These are phyloP conservation scores for Coleophoma crateriformis DNA, from an alignment of 2,329 filamentous ascomycete species.

Conservation along the genomic window DNA sequence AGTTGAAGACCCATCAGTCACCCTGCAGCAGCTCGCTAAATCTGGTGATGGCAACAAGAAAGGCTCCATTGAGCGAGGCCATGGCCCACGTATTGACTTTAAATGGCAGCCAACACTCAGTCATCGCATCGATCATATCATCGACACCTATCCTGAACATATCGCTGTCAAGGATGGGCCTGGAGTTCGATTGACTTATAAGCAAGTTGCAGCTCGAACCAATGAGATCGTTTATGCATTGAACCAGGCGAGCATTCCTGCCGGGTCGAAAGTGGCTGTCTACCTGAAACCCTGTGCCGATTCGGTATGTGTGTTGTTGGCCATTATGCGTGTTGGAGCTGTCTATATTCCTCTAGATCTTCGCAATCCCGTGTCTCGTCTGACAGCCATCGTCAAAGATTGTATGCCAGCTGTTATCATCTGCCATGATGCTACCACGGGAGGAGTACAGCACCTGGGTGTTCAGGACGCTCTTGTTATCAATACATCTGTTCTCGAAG, in stretches of 20 bases:
- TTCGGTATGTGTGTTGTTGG: constrained; percentile 26
- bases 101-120: not conserved
- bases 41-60: too few relatives aligned
- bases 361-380: constrained; percentile 13
- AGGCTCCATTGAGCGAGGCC: too few relatives aligned
- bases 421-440: not conserved
- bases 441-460: not conserved
- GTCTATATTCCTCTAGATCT: constrained; percentile 29
- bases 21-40: too few relatives aligned
- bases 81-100: not conserved
- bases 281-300: not conserved
- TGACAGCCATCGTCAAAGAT: not conserved
- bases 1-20: too few relatives aligned
- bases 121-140: constrained; percentile 2
- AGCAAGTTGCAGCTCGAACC: constrained; percentile 23
- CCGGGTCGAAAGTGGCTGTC: constrained; percentile 23
- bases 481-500: not conserved
- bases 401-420: not conserved
- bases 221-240: constrained; percentile 28
- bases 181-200: constrained; percentile 27
- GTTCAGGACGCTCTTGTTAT: not conserved
- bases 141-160: not conserved
- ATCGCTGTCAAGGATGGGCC: constrained; percentile 1
- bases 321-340: constrained; percentile 25
- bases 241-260: constrained; percentile 3